Evolutionary conservation across 768 basidiomycete genomes (phyloP).

Genomic region (Postia placenta): DNA sequence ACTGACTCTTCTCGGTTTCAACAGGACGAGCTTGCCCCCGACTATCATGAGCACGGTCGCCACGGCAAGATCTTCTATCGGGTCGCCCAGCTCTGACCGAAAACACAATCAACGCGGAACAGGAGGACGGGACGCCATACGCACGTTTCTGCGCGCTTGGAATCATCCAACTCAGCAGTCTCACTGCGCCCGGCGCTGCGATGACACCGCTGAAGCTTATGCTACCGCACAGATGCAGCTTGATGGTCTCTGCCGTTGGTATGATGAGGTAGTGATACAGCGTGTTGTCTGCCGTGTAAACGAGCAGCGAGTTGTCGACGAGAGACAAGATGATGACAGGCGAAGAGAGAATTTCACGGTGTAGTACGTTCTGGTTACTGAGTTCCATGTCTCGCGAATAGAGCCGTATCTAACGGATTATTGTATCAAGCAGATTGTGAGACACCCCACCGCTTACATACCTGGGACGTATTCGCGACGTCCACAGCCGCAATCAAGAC

Average conservation of each 20-base stretch:
- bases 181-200: conserved; percentile 71
- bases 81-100: conserved; percentile 89
- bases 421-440: too few relatives aligned
- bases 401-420: conserved; percentile 77
- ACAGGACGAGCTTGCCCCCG: conserved; percentile 82
- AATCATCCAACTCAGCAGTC: conserved; percentile 96
- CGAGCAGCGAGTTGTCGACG: conserved; percentile 91
- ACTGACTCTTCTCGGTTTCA: conserved; percentile 81
- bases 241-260: conserved; percentile 77
- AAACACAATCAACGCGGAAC: not conserved
- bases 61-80: conserved; percentile 84
- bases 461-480: conserved; percentile 72
- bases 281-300: conserved; percentile 93
- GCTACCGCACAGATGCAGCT: conserved; percentile 86
- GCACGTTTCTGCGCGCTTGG: conserved; percentile 88
- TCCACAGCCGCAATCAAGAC: conserved; percentile 90
- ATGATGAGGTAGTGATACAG: conserved; percentile 89
- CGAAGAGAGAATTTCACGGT: conserved; percentile 69
- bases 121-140: conserved; percentile 16
- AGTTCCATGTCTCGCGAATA: conserved; percentile 92
- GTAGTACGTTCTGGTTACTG: conserved; percentile 74
- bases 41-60: conserved; percentile 96
- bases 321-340: conserved; percentile 85
- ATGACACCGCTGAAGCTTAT: conserved; percentile 93
- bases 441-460: too few relatives aligned